A percentile compares a stretch with the other conserved stretches of the same genome.
These are phyloP conservation scores for Aspergillus ellipticus DNA, from an alignment of 495 filamentous ascomycete genomes.

Conservation along the genomic window DNA sequence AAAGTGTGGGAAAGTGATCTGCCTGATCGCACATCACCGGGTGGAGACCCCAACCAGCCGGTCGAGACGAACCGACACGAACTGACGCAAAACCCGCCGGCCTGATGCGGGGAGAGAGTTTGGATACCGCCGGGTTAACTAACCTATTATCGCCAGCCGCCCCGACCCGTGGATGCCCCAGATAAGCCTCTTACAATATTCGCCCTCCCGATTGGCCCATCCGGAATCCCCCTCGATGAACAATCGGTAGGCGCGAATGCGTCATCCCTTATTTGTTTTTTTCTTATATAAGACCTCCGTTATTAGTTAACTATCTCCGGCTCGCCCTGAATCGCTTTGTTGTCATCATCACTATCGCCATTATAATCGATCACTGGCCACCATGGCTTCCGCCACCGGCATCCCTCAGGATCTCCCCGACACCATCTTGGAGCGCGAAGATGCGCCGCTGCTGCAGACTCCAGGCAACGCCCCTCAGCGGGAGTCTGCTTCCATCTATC, in stretches of 20 bases:
- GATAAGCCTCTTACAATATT: background rate
- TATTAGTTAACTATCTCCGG: background rate
- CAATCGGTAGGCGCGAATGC: background rate
- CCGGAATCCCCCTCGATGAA: background rate
- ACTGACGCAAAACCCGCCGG: no score
- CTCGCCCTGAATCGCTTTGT: background rate
- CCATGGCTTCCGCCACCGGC: constrained; percentile 55
- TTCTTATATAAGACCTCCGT: background rate
- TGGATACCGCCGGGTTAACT: no score
- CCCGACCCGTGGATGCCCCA: background rate
- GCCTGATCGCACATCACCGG: no score
- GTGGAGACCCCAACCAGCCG: no score
- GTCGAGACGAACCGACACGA: no score
- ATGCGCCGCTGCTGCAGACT: constrained; percentile 74
- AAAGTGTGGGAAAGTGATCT: no score
- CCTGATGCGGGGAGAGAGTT: no score
- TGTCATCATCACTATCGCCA: background rate
- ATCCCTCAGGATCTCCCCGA: constrained; percentile 38
- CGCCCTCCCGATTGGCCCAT: background rate
- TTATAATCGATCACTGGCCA: background rate
- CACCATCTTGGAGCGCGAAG: constrained; percentile 44
- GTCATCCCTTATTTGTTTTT: background rate
- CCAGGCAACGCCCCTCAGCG: constrained; percentile 70
- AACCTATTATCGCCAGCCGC: no score
- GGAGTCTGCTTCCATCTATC: constrained; percentile 54